phyloP scores from a whole-genome alignment of 208 protist species.

The Polymyxa betae region DNA sequence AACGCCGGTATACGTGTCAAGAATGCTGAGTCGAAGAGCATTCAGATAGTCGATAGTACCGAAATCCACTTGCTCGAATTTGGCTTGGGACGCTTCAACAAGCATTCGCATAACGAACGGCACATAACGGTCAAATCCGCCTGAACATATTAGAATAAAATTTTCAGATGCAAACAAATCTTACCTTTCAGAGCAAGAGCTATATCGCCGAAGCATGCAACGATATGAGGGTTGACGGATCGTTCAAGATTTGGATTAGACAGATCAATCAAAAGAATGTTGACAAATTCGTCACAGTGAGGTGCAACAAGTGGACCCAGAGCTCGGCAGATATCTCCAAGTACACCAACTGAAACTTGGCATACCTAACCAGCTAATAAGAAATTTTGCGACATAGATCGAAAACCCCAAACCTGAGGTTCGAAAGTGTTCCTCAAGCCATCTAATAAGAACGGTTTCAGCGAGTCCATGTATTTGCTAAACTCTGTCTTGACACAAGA shows the following conservation, averaged over 20 bases:
- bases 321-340: conserved; percentile 89
- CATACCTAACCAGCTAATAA: conserved; percentile 73
- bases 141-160: conserved; percentile 13
- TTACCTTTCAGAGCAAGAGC: conserved; percentile 80
- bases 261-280: conserved; percentile 77
- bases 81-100: conserved; percentile 67
- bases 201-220: conserved; percentile 91
- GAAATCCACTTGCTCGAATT: conserved; percentile 15
- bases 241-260: conserved; percentile 76
- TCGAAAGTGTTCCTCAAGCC: conserved; percentile 70
- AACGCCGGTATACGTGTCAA: conserved; percentile 34
- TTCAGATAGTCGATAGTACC: conserved; percentile 33
- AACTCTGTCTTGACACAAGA: conserved; percentile 54
- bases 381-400: background rate
- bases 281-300: conserved; percentile 81
- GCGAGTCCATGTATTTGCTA: conserved; percentile 60
- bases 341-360: conserved; percentile 81
- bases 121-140: conserved; percentile 84
- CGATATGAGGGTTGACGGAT: conserved; percentile 88
- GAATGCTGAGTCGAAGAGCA: conserved; percentile 40
- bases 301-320: conserved; percentile 76
- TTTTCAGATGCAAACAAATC: background rate
- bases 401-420: conserved; percentile 6
- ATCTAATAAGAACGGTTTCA: conserved; percentile 82
- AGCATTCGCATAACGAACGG: conserved; percentile 80